Conservation (phyloP, 2,329 filamentous ascomycete genomes). For the Fusarium camptoceras region DNA sequence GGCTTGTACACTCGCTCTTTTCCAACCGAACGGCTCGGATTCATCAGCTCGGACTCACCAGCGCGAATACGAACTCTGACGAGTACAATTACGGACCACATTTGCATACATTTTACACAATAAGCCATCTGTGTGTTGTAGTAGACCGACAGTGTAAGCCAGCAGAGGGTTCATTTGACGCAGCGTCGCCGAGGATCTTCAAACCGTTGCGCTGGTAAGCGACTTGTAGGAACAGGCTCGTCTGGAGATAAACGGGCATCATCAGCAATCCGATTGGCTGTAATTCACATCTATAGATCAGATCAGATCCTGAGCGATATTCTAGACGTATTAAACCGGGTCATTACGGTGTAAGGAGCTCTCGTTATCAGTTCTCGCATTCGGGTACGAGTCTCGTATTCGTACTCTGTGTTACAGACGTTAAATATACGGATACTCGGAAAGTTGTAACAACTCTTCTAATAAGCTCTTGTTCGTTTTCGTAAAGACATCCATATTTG, state of each 20-base stretch:
- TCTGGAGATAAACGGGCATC: not conserved
- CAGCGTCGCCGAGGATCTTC: not conserved
- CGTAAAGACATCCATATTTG: not conserved
- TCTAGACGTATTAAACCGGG: not conserved
- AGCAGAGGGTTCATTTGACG: not conserved
- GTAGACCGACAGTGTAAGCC: not conserved
- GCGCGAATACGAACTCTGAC: not conserved
- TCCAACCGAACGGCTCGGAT: not conserved
- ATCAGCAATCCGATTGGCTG: constrained; percentile 1
- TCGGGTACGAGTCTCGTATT: constrained; percentile 33
- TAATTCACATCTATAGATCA: not conserved
- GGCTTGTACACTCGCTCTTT: not conserved
- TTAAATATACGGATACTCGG: not conserved
- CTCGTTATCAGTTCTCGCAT: constrained; percentile 17
- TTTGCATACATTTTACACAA: not conserved
- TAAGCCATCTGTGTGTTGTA: not conserved
- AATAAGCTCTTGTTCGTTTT: constrained; percentile 36
- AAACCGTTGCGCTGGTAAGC: not conserved
- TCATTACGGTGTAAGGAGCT: not conserved
- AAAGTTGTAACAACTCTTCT: not conserved
- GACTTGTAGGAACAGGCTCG: constrained; percentile 6
- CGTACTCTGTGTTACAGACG: not conserved
- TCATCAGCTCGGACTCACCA: not conserved
- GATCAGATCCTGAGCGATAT: constrained; percentile 12
- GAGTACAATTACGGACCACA: not conserved